Base-by-base conservation (phyloP, 2,329 filamentous ascomycete species). In the Aspergillus arachidicola region DNA sequence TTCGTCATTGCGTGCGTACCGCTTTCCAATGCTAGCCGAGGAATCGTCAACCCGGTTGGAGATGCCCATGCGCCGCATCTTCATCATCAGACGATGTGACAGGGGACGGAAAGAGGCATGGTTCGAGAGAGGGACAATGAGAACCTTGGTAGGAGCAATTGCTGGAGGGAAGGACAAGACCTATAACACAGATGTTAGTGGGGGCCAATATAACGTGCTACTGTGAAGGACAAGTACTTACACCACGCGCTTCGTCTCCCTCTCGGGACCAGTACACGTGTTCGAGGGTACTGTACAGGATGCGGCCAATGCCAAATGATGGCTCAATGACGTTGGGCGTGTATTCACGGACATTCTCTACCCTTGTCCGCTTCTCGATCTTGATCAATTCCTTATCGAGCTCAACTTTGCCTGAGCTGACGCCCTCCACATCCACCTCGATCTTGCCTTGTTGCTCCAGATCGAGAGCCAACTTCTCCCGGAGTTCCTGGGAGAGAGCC, bases 241-340 rank as follows among this genome's bases (percentile, higher is more conserved):
- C 93, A 80, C 91, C 91, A 76, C 94, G 91, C 59, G 93, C 90
- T 78, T 95, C 93, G 69, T 94, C 91, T 66, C 87, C 89, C 69
- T 89, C 89, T 68, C 95, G 91, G 59, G 89, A 92, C 94, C 95
- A 99, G 86, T 94, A 99, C 77, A 87, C 89, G 81, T 99, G 95
- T 83, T 99, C 95, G 75, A 96, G 91, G 73, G 99, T 83, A 64
- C 91, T 89, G 83, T 97, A 98, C 63, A 98, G 83, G 66, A 98
- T 97, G 72, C 94, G 89, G 64, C 94, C 95, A 74, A 98, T 96
- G 84, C 94, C 94, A 73, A 98, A 99, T 0, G 94, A 98, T 1
- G 94, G 95, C 82, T 99, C 95, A 71, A 98, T 96, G 55, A 96
- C 93, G 75, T 97, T 97, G 64, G 94, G 94, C 0, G 91, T 96